phyloP scores from a whole-genome alignment of 805 yeast genomes.

The Candida adriatica region DNA sequence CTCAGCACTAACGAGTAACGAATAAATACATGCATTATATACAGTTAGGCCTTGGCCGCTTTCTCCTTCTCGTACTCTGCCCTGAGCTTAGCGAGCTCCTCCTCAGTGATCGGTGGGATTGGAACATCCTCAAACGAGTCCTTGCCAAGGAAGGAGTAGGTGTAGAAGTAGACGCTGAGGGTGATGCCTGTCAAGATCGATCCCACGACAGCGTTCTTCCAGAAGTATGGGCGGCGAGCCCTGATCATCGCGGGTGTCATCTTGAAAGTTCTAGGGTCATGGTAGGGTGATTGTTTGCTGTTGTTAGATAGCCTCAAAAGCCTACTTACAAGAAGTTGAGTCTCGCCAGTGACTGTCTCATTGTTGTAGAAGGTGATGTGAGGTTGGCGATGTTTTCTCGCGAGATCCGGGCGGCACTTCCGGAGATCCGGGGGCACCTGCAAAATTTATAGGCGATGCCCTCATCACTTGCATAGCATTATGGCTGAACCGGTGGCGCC shows the following conservation, averaged over 20 bases:
- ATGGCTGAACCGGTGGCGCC: conserved; percentile 13
- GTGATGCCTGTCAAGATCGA: conserved; percentile 56
- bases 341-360: conserved; percentile 8
- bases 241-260: conserved; percentile 93
- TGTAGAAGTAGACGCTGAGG: conserved; percentile 55
- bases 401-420: too few relatives aligned
- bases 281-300: conserved; percentile 37
- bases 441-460: too few relatives aligned
- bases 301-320: conserved; percentile 8
- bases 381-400: too few relatives aligned
- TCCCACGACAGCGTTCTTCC: conserved; percentile 64
- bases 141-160: conserved; percentile 56
- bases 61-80: conserved; percentile 52
- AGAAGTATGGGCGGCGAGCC: conserved; percentile 82
- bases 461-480: too few relatives aligned
- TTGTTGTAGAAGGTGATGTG: too few relatives aligned
- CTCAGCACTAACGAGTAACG: conserved; percentile 6
- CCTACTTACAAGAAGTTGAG: conserved; percentile 6
- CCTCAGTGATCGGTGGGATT: conserved; percentile 83
- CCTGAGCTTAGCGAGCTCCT: conserved; percentile 64
- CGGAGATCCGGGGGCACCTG: too few relatives aligned
- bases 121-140: conserved; percentile 92
- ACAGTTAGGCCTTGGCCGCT: too few relatives aligned
- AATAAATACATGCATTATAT: too few relatives aligned
- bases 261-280: conserved; percentile 64